A percentile compares a stretch with the other conserved stretches of the same genome.
These are phyloP conservation scores for Megacollybia platyphylla DNA, from an alignment of 1,284 basidiomycete species.

Conservation along the genomic window DNA sequence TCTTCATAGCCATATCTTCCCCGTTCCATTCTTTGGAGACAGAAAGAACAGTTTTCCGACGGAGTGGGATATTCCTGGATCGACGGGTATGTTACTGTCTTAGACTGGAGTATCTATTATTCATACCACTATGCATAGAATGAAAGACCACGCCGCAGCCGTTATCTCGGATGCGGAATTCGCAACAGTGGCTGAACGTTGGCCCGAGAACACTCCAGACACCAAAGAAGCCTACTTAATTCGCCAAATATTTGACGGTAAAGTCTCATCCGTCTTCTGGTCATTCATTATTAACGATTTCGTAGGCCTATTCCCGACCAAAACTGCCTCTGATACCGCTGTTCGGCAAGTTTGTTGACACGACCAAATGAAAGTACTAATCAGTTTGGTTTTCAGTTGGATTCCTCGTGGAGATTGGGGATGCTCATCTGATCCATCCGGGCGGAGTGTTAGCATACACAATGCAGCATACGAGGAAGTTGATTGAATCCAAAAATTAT, in stretches of 20 bases:
- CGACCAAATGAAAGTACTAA: conserved; percentile 3
- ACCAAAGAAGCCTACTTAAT: conserved; percentile 98
- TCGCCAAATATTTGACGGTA: conserved; percentile 86
- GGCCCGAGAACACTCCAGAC: conserved; percentile 77
- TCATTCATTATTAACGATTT: conserved; percentile 3
- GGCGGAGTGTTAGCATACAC: conserved; percentile 92
- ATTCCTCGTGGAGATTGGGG: conserved; percentile 95
- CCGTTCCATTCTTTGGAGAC: conserved; percentile 91
- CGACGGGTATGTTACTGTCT: conserved; percentile 53
- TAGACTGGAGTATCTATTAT: background rate
- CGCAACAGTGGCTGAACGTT: conserved; percentile 64
- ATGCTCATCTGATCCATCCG: conserved; percentile 88
- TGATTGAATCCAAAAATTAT: background rate
- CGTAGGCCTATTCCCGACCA: conserved; percentile 67
- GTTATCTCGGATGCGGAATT: conserved; percentile 78
- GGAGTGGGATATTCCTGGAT: conserved; percentile 99
- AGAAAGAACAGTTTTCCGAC: conserved; percentile 99
- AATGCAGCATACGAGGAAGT: conserved; percentile 68
- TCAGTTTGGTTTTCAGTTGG: conserved; percentile 40
- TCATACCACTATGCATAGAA: conserved; percentile 28
- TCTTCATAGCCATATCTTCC: conserved; percentile 78
- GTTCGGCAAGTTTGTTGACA: conserved; percentile 52
- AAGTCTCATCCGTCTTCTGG: conserved; percentile 7
- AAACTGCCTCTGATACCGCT: conserved; percentile 85
- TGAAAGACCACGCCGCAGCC: conserved; percentile 80